Percentiles rank a stretch among this genome's conserved stretches.
phyloP scores from a whole-genome alignment of 2,329 filamentous ascomycete species.

The Helminthosporium solani region DNA sequence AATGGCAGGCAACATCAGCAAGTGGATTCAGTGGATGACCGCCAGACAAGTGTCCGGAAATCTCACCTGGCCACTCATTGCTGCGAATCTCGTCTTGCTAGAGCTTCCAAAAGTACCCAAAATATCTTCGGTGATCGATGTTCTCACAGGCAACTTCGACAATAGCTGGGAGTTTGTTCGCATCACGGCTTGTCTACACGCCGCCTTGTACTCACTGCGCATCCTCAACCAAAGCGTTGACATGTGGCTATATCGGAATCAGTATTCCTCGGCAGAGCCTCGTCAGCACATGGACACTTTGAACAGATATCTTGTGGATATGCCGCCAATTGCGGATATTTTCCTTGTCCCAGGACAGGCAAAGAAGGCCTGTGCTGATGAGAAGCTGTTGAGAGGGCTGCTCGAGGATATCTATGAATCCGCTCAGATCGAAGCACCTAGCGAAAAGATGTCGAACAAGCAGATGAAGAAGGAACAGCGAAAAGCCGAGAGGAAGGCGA shows the following conservation, averaged over 20 bases:
- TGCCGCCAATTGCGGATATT: slow-evolving; percentile 26
- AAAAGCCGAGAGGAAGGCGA: slow-evolving; percentile 31
- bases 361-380: slow-evolving; percentile 13
- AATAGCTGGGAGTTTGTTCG: slow-evolving; percentile 44
- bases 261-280: slow-evolving; percentile 1
- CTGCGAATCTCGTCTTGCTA: slow-evolving; percentile 21
- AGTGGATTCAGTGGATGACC: slow-evolving; percentile 19
- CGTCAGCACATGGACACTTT: slow-evolving; percentile 8
- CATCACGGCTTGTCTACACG: slow-evolving; percentile 44
- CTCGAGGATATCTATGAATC: slow-evolving; percentile 31
- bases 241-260: slow-evolving; percentile 19
- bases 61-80: slow-evolving; percentile 30
- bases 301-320: slow-evolving; percentile 14
- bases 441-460: slow-evolving; percentile 20
- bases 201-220: slow-evolving; percentile 46
- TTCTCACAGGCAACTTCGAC: slow-evolving; percentile 34
- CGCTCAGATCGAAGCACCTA: slow-evolving; percentile 21
- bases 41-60: slow-evolving; percentile 9
- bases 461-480: slow-evolving; percentile 26
- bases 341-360: slow-evolving; percentile 30
- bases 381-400: slow-evolving; percentile 17
- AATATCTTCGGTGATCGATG: slow-evolving; percentile 14
- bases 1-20: slow-evolving; percentile 16
- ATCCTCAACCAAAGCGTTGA: slow-evolving; percentile 43
- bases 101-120: slow-evolving; percentile 24